phyloP scores from a whole-genome alignment of 2,329 filamentous ascomycete genomes.

The Rhexocercosporidium sp. region DNA sequence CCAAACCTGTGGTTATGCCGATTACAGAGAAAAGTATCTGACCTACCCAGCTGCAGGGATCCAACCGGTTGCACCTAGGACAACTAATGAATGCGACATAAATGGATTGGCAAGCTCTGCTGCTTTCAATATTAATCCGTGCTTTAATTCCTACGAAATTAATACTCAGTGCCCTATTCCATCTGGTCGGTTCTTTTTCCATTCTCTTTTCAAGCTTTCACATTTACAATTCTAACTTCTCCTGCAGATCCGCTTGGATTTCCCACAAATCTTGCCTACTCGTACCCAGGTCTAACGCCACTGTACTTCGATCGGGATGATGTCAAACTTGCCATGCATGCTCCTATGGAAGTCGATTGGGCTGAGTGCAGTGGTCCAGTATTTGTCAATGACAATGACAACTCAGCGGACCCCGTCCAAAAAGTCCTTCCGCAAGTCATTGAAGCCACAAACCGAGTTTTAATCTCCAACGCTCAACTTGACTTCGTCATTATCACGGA shows the following conservation, averaged over 20 bases:
- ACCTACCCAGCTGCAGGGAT: slow-evolving; percentile 46
- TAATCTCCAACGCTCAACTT: slow-evolving; percentile 54
- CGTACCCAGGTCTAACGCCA: slow-evolving; percentile 43
- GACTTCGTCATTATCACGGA: slow-evolving; percentile 56
- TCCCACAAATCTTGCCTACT: slow-evolving; percentile 43
- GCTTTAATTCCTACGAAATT: slow-evolving; percentile 57
- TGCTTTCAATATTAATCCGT: slow-evolving; percentile 46
- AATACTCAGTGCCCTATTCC: slow-evolving; percentile 50
- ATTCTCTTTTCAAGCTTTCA: not conserved
- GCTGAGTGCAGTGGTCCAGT: slow-evolving; percentile 49
- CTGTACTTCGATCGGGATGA: slow-evolving; percentile 59
- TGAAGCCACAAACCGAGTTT: slow-evolving; percentile 55
- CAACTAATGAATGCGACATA: slow-evolving; percentile 44
- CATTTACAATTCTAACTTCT: not conserved
- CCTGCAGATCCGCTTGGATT: slow-evolving; percentile 42
- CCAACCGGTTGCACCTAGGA: slow-evolving; percentile 41
- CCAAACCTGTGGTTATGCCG: slow-evolving; percentile 51
- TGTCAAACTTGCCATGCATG: slow-evolving; percentile 55
- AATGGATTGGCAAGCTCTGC: slow-evolving; percentile 44
- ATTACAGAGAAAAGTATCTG: slow-evolving; percentile 52
- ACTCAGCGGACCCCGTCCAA: slow-evolving; percentile 46
- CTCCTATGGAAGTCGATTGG: slow-evolving; percentile 48
- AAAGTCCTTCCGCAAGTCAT: slow-evolving; percentile 53
- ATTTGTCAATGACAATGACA: slow-evolving; percentile 47
- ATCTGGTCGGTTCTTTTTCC: slow-evolving; percentile 37